Evolutionary conservation across 257 asterid species (phyloP).

Genomic region (Fraxinus pennsylvanica): DNA sequence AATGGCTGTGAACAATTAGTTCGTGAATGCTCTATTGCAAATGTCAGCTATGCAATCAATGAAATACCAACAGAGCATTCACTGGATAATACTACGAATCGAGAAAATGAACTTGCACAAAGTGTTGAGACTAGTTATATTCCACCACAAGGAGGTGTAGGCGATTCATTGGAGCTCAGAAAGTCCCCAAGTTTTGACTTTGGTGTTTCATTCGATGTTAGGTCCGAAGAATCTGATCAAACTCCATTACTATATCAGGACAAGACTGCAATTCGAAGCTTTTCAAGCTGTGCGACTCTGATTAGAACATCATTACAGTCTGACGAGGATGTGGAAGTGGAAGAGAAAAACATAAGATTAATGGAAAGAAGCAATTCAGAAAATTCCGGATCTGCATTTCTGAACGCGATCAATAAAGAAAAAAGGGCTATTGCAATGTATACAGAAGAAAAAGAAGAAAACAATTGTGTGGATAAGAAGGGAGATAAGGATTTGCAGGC

Average conservation of each 20-base stretch:
- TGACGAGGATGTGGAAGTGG: conserved; percentile 33
- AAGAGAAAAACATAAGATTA: conserved; percentile 58
- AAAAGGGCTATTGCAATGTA: conserved; percentile 19
- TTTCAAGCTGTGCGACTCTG: conserved; percentile 40
- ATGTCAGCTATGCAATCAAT: too few relatives aligned
- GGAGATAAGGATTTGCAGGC: conserved; percentile 25
- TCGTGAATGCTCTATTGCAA: too few relatives aligned
- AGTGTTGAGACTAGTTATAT: conserved; percentile 21
- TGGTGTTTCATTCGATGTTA: conserved; percentile 42
- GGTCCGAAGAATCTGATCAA: conserved; percentile 61
- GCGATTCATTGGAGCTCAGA: conserved; percentile 29
- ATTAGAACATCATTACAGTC: conserved; percentile 32
- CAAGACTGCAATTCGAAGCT: conserved; percentile 51
- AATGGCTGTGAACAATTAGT: background rate
- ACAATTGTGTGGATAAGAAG: conserved; percentile 16
- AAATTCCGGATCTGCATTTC: conserved; percentile 32
- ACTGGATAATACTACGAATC: background rate
- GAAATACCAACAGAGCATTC: background rate
- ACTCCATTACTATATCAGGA: conserved; percentile 64
- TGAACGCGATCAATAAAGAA: conserved; percentile 25
- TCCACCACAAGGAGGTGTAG: background rate
- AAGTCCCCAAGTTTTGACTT: conserved; percentile 75
- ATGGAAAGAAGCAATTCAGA: conserved; percentile 68
- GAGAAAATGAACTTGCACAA: conserved; percentile 13
- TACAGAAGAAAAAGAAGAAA: conserved; percentile 23